Base-by-base conservation (phyloP, 306 rosid species). In the Spatholobus suberectus region DNA sequence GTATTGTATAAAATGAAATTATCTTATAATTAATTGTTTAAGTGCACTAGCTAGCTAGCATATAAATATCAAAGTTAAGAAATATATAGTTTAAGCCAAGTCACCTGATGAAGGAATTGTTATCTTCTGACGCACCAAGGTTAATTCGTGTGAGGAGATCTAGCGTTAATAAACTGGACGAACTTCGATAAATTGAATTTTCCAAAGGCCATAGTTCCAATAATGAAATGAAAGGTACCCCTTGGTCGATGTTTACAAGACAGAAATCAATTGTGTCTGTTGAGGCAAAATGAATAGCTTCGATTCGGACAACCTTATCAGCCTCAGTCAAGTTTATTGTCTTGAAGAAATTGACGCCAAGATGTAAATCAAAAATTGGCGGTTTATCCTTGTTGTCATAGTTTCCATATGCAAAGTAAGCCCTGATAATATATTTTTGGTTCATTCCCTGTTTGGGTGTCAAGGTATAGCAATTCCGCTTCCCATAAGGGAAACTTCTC, bases 81-180 rank as follows among this genome's bases (percentile, higher is more conserved):
- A 27, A 35, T 1, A 67, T 9, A 10, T 18, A 4, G 32, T 38
- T 40, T 11, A 21, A 40, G 54, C 9, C 1, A 68, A 68, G 52
- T 68, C 34, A 68, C 73, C 73, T 68, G 73, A 68, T 68, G 35
- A 68, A 68, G 73, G 46, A 65, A 65, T 65, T 65, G 70, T 20
- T 38, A 41, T 38, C 52, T 40, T 20, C 5, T 40, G 18, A 38
- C 3, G 49, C 73, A 40, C 73, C 73, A 68, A 68, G 52, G 73
- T 68, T 68, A 21, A 68, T 12, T 68, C 73, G 34, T 2, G 73
- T 40, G 34, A 68, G 73, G 18, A 68, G 73, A 40, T 68, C 54
- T 2, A 68, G 52, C 2, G 73, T 68, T 40, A 68, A 68, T 8
- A 68, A 68, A 68, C 54, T 68, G 73, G 54, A 40, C 0, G 73